Conservation (phyloP, 1,284 basidiomycete species). For the Caloboletus inedulis region DNA sequence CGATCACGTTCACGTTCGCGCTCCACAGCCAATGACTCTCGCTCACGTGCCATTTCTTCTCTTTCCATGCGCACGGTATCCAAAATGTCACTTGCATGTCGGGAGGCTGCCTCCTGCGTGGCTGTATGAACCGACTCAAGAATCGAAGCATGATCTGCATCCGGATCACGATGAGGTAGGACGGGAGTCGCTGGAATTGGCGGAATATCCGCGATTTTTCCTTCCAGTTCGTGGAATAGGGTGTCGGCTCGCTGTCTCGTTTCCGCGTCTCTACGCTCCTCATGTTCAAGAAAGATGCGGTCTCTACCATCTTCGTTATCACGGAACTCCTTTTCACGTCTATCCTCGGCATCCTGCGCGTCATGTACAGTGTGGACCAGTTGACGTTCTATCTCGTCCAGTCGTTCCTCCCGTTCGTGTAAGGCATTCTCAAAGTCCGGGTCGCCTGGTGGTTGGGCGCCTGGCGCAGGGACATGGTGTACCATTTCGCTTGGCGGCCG, state of each 20-base stretch:
- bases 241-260: slow-evolving; percentile 49
- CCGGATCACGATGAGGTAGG: slow-evolving; percentile 19
- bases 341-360: slow-evolving; percentile 55
- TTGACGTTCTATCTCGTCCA: slow-evolving; percentile 52
- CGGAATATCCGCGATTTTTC: slow-evolving; percentile 31
- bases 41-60: slow-evolving; percentile 53
- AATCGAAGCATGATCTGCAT: slow-evolving; percentile 29
- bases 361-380: slow-evolving; percentile 45
- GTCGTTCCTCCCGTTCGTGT: slow-evolving; percentile 49
- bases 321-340: slow-evolving; percentile 59
- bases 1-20: slow-evolving; percentile 48
- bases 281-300: slow-evolving; percentile 55
- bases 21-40: slow-evolving; percentile 51
- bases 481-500: slow-evolving; percentile 28
- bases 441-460: slow-evolving; percentile 2
- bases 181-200: slow-evolving; percentile 23
- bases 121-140: slow-evolving; percentile 38
- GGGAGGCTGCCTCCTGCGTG: slow-evolving; percentile 47
- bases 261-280: slow-evolving; percentile 54
- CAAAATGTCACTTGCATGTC: slow-evolving; percentile 54
- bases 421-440: slow-evolving; percentile 46
- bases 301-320: slow-evolving; percentile 63
- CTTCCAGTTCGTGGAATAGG: slow-evolving; percentile 48
- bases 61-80: slow-evolving; percentile 58
- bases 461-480: slow-evolving; percentile 24